Evolutionary conservation across 2,329 filamentous ascomycete genomes (phyloP).

Genomic region (Parafenestella ontariensis): DNA sequence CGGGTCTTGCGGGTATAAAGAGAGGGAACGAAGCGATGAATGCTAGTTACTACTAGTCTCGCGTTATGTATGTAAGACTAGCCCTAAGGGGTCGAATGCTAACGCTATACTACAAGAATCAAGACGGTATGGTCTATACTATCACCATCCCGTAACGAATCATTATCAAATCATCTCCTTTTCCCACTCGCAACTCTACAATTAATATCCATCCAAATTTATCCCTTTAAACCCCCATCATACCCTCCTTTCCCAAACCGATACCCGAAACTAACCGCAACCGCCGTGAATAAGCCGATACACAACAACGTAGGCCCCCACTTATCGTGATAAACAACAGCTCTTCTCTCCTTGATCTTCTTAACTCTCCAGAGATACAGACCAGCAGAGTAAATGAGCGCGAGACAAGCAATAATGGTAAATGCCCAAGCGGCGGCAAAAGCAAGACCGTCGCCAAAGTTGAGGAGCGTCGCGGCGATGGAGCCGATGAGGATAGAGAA

Average conservation of each 20-base stretch:
- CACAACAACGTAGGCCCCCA: conserved; percentile 84
- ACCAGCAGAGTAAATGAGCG: conserved; percentile 81
- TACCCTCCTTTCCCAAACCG: conserved; percentile 66
- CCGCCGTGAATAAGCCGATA: conserved; percentile 72
- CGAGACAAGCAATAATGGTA: conserved; percentile 77
- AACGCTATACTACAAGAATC: no score
- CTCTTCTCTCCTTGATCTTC: conserved; percentile 81
- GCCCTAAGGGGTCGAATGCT: no score
- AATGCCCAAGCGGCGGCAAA: conserved; percentile 70
- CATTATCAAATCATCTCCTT: no score
- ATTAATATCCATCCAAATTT: no score
- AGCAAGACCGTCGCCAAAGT: conserved; percentile 48
- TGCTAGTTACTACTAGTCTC: no score
- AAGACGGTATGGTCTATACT: no score
- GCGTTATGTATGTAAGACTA: no score
- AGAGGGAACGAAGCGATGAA: no score
- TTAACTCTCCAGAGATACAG: conserved; percentile 89
- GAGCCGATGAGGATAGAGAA: conserved; percentile 89
- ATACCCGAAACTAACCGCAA: conserved; percentile 80
- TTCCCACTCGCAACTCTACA: no score
- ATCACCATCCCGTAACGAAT: no score
- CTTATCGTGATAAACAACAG: conserved; percentile 90
- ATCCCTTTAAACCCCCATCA: conserved; percentile 55
- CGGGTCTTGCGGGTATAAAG: no score
- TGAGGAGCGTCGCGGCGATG: conserved; percentile 51